These are phyloP conservation scores for Ustilago curta DNA, from an alignment of 1,284 basidiomycete species.

Conservation along the genomic window DNA sequence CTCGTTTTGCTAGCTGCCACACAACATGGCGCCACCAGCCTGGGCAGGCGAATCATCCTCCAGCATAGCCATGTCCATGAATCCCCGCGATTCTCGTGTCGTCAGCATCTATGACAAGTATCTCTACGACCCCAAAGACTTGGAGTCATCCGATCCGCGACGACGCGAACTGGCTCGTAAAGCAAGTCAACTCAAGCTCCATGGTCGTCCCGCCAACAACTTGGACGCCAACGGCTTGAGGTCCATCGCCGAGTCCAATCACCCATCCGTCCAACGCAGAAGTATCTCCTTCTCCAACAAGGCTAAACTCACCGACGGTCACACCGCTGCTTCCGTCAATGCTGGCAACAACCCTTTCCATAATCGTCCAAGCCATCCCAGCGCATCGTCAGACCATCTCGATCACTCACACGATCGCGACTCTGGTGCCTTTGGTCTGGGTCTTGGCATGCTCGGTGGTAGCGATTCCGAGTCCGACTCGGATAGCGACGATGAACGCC, in stretches of 20 bases:
- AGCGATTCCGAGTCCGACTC: slow-evolving; percentile 49
- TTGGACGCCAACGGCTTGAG: slow-evolving; percentile 47
- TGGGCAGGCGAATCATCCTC: slow-evolving; percentile 44
- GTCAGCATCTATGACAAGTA: slow-evolving; percentile 63
- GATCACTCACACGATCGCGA: slow-evolving; percentile 32
- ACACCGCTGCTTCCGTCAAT: slow-evolving; percentile 22
- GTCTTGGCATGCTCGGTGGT: slow-evolving; percentile 51
- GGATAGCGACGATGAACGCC: slow-evolving; percentile 51
- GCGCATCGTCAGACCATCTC: slow-evolving; percentile 12
- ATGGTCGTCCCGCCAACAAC: slow-evolving; percentile 40
- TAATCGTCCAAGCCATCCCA: slow-evolving; percentile 12
- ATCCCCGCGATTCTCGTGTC: slow-evolving; percentile 55
- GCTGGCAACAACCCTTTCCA: slow-evolving; percentile 6
- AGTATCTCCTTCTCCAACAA: slow-evolving; percentile 49
- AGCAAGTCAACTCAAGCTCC: slow-evolving; percentile 44
- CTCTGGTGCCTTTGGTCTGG: slow-evolving; percentile 54
- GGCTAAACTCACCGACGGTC: slow-evolving; percentile 39
- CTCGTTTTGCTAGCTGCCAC: neutral
- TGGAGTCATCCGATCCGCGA: slow-evolving; percentile 53
- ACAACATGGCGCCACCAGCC: slow-evolving; percentile 21
- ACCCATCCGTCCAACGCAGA: slow-evolving; percentile 23
- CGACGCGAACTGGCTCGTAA: slow-evolving; percentile 54
- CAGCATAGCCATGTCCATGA: slow-evolving; percentile 42
- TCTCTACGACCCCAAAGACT: slow-evolving; percentile 57
- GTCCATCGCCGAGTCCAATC: slow-evolving; percentile 6